These are phyloP conservation scores for Saturnispora hagleri DNA, from an alignment of 805 yeast genomes.

Conservation along the genomic window DNA sequence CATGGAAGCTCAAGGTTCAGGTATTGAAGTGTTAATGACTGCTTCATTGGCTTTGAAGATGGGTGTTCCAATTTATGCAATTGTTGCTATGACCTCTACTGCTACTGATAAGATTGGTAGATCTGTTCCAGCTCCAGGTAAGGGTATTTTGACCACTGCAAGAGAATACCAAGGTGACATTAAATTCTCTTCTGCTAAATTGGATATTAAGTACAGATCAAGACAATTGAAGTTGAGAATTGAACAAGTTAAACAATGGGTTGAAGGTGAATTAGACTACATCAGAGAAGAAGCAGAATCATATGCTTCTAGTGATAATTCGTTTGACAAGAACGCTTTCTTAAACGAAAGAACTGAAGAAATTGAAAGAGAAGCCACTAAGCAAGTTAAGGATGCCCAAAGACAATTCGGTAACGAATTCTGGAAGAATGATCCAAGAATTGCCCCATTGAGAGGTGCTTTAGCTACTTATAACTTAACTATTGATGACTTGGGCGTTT, in stretches of 20 bases:
- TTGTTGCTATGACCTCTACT: constrained; percentile 88
- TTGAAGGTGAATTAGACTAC: constrained; percentile 66
- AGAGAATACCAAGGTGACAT: constrained; percentile 80
- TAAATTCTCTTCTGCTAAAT: constrained; percentile 69
- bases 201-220: constrained; percentile 87
- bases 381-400: constrained; percentile 83
- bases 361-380: constrained; percentile 71
- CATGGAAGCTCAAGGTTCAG: constrained; percentile 99
- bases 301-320: constrained; percentile 36
- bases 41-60: constrained; percentile 89
- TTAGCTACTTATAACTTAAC: constrained; percentile 89
- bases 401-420: constrained; percentile 93
- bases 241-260: constrained; percentile 73
- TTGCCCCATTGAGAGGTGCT: constrained; percentile 95
- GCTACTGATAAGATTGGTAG: constrained; percentile 98
- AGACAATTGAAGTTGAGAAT: constrained; percentile 81
- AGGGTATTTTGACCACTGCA: constrained; percentile 97
- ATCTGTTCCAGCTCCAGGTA: constrained; percentile 99
- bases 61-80: constrained; percentile 99
- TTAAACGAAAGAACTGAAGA: constrained; percentile 80
- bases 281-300: constrained; percentile 63
- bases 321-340: constrained; percentile 46
- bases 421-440: constrained; percentile 83
- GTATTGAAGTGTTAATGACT: constrained; percentile 93
- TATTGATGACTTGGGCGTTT: constrained; percentile 90